Evolutionary conservation across 495 filamentous ascomycete genomes (phyloP), one percentile per base, ranked within the genome.

Genomic region (Podospora comata): DNA sequence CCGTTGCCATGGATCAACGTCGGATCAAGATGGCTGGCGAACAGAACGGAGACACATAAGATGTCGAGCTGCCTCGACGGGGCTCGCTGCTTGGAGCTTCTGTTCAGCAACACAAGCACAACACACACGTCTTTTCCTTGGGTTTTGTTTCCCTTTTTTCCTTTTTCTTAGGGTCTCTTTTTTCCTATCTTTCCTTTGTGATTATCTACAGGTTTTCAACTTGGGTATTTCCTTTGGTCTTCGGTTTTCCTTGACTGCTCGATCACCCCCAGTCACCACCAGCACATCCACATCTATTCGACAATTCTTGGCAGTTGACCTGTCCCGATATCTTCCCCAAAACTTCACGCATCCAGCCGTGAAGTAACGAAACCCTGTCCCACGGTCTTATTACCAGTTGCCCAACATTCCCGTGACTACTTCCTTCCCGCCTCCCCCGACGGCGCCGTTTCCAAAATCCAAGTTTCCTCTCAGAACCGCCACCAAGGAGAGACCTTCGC

Each of bases 301-400:
- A 20, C 67, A 62, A 66, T 70, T 13, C 57, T 34, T 67, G 60
- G 69, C 78, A 81, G 74, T 77, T 74, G 75, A 76, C 68, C 72
- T 76, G 69, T 65, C 59, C 59, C 20, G 65, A 61, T 54, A 60
- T 19, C 44, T 11, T 13, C 16, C 6, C 62, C 53, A 30, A 65
- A 15, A 26, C 55, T 55, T 48, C 59, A 62, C 55, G 23, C 63
- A 39, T 15, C 59, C 2, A 32, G 20, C 48, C 34, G 65, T 48
- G 57, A 66, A 65, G 54, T 18, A 66, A 7, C 58, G 19, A 69
- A 44, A 62, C 56, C 44, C 26, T 18, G 5, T 18, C 28, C 20
- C 7, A 20, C 28, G 20, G 18, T 54, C n/a, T 15, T 32, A 7
- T 5, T 27, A 59, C 67, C 56, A 44, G 68, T 64, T 73, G 69